A percentile compares a stretch with the other conserved stretches of the same genome.
Evolutionary conservation across 805 yeast genomes (phyloP).

Genomic region (Phaffomyces antillensis): DNA sequence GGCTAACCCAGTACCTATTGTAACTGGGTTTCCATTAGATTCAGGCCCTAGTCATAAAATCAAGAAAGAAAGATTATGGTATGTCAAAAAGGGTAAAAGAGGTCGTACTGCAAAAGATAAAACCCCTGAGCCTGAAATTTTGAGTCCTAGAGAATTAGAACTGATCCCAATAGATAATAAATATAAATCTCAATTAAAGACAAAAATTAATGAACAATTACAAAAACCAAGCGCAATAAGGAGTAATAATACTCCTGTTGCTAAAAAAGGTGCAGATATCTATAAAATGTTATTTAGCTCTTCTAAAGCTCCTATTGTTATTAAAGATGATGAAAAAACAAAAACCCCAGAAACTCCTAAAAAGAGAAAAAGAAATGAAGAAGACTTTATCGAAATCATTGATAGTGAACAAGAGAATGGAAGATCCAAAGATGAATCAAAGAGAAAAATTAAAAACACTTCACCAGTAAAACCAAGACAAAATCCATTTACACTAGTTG

Average conservation of each 20-base stretch:
- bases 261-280: slow-evolving; percentile 5
- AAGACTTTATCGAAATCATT: not conserved
- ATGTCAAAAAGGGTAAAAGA: slow-evolving; percentile 26
- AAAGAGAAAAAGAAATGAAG: not conserved
- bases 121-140: slow-evolving; percentile 2
- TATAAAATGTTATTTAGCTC: slow-evolving; percentile 8
- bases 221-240: slow-evolving; percentile 18
- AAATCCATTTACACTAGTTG: slow-evolving; percentile 39
- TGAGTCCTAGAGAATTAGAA: not conserved
- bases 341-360: slow-evolving; percentile 6
- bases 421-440: slow-evolving; percentile 5
- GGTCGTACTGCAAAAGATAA: slow-evolving; percentile 6
- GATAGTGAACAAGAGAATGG: not conserved
- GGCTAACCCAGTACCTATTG: slow-evolving; percentile 47
- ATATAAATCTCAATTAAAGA: slow-evolving; percentile 3
- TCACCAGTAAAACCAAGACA: slow-evolving; percentile 27
- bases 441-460: slow-evolving; percentile 21
- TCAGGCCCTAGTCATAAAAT: slow-evolving; percentile 57
- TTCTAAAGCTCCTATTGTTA: not conserved
- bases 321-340: not conserved
- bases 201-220: slow-evolving; percentile 13
- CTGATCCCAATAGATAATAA: not conserved
- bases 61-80: slow-evolving; percentile 50
- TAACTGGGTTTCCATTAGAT: slow-evolving; percentile 70
- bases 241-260: slow-evolving; percentile 5